These are phyloP conservation scores for Yamadazyma pseudoaaseri DNA, from an alignment of 1,139 yeast genomes.

Conservation along the genomic window DNA sequence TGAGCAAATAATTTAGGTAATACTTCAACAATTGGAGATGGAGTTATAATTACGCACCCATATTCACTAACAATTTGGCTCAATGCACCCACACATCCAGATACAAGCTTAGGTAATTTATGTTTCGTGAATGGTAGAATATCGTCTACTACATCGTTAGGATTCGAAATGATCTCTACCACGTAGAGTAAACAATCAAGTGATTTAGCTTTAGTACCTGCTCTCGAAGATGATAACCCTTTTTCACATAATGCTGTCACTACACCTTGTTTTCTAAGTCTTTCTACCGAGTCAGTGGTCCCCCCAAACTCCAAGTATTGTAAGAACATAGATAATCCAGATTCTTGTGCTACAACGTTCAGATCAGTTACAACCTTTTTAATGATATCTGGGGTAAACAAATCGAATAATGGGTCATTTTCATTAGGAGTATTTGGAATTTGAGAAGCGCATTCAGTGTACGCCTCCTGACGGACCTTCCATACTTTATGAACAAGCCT, in stretches of 20 bases:
- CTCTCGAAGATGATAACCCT: constrained; percentile 73
- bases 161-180: constrained; percentile 59
- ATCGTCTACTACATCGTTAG: constrained; percentile 67
- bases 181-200: constrained; percentile 60
- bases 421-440: constrained; percentile 59
- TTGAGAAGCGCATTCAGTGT: constrained; percentile 58
- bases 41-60: constrained; percentile 70
- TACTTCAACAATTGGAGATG: constrained; percentile 56
- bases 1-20: constrained; percentile 77
- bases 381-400: constrained; percentile 50
- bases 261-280: constrained; percentile 40
- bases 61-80: constrained; percentile 56
- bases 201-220: constrained; percentile 69
- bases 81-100: constrained; percentile 62
- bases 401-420: constrained; percentile 51
- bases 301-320: constrained; percentile 66
- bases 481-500: constrained; percentile 74
- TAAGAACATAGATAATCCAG: constrained; percentile 60
- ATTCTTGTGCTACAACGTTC: constrained; percentile 91
- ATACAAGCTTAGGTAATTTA: constrained; percentile 75
- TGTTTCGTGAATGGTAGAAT: constrained; percentile 62
- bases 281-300: constrained; percentile 27
- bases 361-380: constrained; percentile 67
- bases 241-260: constrained; percentile 71
- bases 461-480: constrained; percentile 85